phyloP scores from a whole-genome alignment of 2,329 filamentous ascomycete species.

The Paraconiothyrium brasiliense region DNA sequence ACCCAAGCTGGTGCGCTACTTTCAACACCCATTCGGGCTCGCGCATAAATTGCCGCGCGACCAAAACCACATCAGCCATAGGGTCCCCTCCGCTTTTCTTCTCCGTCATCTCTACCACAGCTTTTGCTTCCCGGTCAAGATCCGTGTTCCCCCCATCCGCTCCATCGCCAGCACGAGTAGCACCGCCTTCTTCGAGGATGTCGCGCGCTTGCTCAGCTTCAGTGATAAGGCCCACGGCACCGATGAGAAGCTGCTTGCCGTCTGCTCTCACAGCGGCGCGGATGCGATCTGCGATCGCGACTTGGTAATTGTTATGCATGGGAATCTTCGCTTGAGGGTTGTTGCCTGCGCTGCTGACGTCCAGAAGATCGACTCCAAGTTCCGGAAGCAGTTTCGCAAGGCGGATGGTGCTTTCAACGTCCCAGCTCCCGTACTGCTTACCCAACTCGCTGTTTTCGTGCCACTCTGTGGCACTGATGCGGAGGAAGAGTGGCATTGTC shows the following conservation, averaged over 20 bases:
- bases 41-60: conserved; percentile 64
- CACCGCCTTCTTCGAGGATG: conserved; percentile 51
- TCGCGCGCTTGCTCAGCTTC: conserved; percentile 61
- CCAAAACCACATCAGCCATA: conserved; percentile 60
- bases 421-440: conserved; percentile 50
- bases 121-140: conserved; percentile 41
- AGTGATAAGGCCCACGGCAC: conserved; percentile 64
- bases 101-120: conserved; percentile 49
- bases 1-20: conserved; percentile 59
- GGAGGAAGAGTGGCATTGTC: conserved; percentile 47
- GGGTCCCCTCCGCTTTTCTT: conserved; percentile 35
- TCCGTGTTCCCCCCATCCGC: conserved; percentile 34
- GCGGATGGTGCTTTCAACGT: conserved; percentile 50
- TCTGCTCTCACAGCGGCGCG: conserved; percentile 50
- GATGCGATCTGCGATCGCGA: conserved; percentile 58
- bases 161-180: conserved; percentile 17
- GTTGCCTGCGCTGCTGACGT: conserved; percentile 58
- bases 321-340: conserved; percentile 54
- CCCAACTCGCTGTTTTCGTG: conserved; percentile 45
- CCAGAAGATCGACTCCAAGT: conserved; percentile 56
- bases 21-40: conserved; percentile 65
- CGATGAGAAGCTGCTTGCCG: conserved; percentile 57
- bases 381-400: conserved; percentile 54
- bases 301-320: conserved; percentile 60
- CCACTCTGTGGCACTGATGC: conserved; percentile 51